phyloP scores from a whole-genome alignment of 306 rosid genomes.

The Canavalia ensiformis region DNA sequence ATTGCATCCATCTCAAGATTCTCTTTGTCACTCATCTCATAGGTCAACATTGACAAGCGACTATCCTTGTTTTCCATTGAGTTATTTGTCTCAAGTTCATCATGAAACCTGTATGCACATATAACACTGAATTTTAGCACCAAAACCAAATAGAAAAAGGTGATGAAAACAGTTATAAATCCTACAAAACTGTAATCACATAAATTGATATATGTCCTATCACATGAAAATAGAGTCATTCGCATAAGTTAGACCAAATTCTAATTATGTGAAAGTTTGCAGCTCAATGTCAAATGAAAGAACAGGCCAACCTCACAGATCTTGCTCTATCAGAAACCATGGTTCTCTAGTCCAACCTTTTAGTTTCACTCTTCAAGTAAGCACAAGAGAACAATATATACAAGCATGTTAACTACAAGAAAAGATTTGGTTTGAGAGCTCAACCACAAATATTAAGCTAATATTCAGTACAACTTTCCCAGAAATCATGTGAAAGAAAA shows the following conservation, averaged over 20 bases:
- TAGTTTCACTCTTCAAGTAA: slow-evolving; percentile 38
- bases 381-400: slow-evolving; percentile 36
- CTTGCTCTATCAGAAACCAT: slow-evolving; percentile 58
- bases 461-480: slow-evolving; percentile 32
- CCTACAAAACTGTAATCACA: not conserved
- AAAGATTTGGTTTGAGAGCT: slow-evolving; percentile 33
- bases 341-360: slow-evolving; percentile 34
- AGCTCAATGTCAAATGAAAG: slow-evolving; percentile 17
- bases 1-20: slow-evolving; percentile 39
- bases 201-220: not conserved
- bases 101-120: slow-evolving; percentile 55
- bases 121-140: slow-evolving; percentile 39
- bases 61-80: slow-evolving; percentile 39
- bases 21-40: slow-evolving; percentile 34
- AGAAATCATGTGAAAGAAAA: slow-evolving; percentile 60
- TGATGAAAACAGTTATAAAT: slow-evolving; percentile 25
- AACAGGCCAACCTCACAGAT: slow-evolving; percentile 58
- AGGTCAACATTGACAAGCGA: slow-evolving; percentile 15
- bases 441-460: slow-evolving; percentile 48
- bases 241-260: slow-evolving; percentile 17
- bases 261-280: not conserved
- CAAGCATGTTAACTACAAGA: not conserved
- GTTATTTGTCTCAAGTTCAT: slow-evolving; percentile 56
- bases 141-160: slow-evolving; percentile 21
- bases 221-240: slow-evolving; percentile 13